Conservation (phyloP, 1,284 basidiomycete species). For the Ustilago xerochloae region DNA sequence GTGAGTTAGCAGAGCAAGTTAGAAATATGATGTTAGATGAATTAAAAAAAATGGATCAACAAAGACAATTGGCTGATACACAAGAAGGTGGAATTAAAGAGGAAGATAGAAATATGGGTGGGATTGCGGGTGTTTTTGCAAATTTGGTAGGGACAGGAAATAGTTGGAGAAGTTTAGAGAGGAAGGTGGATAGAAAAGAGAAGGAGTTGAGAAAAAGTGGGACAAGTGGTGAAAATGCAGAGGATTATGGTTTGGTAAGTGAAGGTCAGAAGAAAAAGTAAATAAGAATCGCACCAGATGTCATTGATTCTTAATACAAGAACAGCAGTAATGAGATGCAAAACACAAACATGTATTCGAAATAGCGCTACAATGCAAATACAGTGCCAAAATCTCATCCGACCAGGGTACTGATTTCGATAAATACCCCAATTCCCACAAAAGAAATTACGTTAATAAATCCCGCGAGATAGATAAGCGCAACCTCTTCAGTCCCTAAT, state of each 20-base stretch:
- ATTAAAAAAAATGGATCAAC: conserved; percentile 50
- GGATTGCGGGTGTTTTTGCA: conserved; percentile 42
- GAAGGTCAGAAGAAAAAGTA: conserved; percentile 35
- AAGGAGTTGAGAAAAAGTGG: conserved; percentile 32
- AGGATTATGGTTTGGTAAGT: conserved; percentile 51
- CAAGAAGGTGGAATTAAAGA: not conserved
- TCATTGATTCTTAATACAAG: not conserved
- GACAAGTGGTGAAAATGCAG: conserved; percentile 33
- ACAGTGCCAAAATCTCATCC: too few relatives aligned
- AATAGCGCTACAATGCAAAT: too few relatives aligned
- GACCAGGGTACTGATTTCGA: too few relatives aligned
- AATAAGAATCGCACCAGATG: too few relatives aligned
- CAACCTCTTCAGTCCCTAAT: too few relatives aligned
- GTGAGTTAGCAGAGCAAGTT: conserved; percentile 75
- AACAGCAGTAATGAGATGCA: not conserved
- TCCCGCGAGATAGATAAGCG: too few relatives aligned
- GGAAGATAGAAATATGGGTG: conserved; percentile 30
- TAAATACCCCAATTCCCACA: too few relatives aligned
- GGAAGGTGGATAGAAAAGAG: conserved; percentile 24
- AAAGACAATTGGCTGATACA: conserved; percentile 24
- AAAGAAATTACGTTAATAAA: too few relatives aligned
- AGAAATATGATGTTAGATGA: conserved; percentile 62
- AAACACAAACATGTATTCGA: too few relatives aligned
- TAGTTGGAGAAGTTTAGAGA: conserved; percentile 7
- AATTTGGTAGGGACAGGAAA: conserved; percentile 32